Evolutionary conservation across 176 grass and related monocot species (phyloP), one percentile per base, ranked within the genome.

Genomic region (Ensete glaucum): DNA sequence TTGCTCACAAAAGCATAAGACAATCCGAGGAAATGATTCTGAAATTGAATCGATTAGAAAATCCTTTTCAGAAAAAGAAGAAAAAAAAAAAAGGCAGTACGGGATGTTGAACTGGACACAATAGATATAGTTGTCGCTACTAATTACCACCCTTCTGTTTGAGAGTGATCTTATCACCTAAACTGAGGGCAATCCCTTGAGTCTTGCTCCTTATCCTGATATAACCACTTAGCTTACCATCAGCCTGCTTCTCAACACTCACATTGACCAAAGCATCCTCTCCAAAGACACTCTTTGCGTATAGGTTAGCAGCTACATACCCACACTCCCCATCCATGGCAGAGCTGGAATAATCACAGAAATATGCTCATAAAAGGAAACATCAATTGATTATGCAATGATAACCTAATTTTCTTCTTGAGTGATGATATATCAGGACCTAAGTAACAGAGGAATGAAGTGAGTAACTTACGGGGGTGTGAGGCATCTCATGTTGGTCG

Each of bases 161-260:
- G 11, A 74, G 53, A 9, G 72, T 74, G 72, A 74, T 74, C 50
- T 74, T 74, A 19, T 74, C 72, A 1, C 72, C 72, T 34, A 74
- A 56, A 74, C 72, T 74, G 52, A 74, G 72, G 53, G 72, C 72
- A 29, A 74, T 84, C 54, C 82, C 82, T 79, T 84, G 82, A 5
- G 82, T 79, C 50, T 84, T 84, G 76, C 82, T 84, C 48, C 82
- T 74, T 59, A 84, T 84, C 52, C 82, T 69, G 49, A 84, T 79
- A 24, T 79, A 84, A 50, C 82, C 82, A 67, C 69, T 84, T 11
- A 84, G 69, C 70, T 84, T 84, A 24, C 76, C 82, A 68, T 84
- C 82, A 6, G 69, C 67, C 71, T 84, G 82, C 59, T 79, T 84
- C 76, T 84, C 82, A 19, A 84, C 6, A 12, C 72, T 58, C 16